Evolutionary conservation across 1,139 yeast genomes (phyloP).

Genomic region (Hemisphaericaspora lyxosophila): DNA sequence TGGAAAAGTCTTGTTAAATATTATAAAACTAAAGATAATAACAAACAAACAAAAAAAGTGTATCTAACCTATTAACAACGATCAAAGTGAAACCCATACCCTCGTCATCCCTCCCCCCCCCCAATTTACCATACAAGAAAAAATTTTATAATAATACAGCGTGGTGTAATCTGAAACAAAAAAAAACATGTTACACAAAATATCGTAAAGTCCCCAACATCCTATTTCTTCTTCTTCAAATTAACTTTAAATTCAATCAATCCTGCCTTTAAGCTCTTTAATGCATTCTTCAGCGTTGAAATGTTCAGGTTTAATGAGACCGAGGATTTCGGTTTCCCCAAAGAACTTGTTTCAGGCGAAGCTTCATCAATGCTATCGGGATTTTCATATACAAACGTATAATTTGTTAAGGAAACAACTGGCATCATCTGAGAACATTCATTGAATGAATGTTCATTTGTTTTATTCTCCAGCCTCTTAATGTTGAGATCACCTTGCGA

Average conservation of each 20-base stretch:
- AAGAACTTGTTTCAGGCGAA: neutral
- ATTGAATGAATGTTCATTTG: slow-evolving; percentile 7
- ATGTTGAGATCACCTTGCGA: slow-evolving; percentile 6
- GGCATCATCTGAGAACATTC: slow-evolving; percentile 13
- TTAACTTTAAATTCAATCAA: slow-evolving; percentile 39
- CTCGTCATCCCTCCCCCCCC: too few species aligned
- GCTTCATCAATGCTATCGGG: slow-evolving; percentile 11
- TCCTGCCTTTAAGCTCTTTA: slow-evolving; percentile 38
- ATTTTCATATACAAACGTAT: slow-evolving; percentile 21
- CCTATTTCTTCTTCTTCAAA: slow-evolving; percentile 10
- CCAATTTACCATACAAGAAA: neutral
- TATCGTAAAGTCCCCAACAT: neutral
- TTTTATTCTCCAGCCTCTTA: slow-evolving; percentile 3
- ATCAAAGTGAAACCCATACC: neutral
- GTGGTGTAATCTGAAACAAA: neutral
- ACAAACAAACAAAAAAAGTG: too few species aligned
- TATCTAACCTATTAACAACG: too few species aligned
- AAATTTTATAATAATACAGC: neutral
- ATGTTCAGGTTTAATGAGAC: neutral
- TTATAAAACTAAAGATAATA: too few species aligned
- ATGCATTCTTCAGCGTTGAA: slow-evolving; percentile 1
- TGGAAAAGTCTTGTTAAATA: too few species aligned
- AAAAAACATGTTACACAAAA: neutral
- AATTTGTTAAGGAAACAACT: slow-evolving; percentile 17
- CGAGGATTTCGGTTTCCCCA: neutral